phyloP scores from a whole-genome alignment of 305 asterid genomes.

The Solanum aculeatissimum region DNA sequence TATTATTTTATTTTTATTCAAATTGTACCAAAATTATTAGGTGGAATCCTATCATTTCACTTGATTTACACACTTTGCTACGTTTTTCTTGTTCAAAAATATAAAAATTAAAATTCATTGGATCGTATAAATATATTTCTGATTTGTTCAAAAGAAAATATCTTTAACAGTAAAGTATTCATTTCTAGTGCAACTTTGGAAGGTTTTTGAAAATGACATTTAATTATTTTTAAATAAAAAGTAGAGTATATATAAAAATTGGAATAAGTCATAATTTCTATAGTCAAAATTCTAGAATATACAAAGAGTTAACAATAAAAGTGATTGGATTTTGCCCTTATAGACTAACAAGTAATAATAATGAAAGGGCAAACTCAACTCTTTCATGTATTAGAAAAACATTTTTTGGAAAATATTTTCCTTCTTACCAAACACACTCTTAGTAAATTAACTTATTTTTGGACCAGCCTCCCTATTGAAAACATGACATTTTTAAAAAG shows the following conservation, averaged over 20 bases:
- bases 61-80: background rate
- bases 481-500: background rate
- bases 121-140: background rate
- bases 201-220: background rate
- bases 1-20: background rate
- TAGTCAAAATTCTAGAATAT: background rate
- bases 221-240: background rate
- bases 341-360: background rate
- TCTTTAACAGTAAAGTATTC: background rate
- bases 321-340: background rate
- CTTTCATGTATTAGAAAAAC: background rate
- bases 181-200: background rate
- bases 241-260: background rate
- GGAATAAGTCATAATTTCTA: background rate
- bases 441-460: background rate
- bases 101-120: background rate
- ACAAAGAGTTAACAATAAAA: too few species aligned
- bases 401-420: too few species aligned
- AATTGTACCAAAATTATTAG: background rate
- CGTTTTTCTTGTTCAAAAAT: background rate
- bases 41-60: background rate
- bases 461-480: background rate
- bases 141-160: too few species aligned
- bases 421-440: too few species aligned
- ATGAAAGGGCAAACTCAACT: background rate